phyloP scores from a whole-genome alignment of 352 stramenopile species.

The Phytophthora melonis region DNA sequence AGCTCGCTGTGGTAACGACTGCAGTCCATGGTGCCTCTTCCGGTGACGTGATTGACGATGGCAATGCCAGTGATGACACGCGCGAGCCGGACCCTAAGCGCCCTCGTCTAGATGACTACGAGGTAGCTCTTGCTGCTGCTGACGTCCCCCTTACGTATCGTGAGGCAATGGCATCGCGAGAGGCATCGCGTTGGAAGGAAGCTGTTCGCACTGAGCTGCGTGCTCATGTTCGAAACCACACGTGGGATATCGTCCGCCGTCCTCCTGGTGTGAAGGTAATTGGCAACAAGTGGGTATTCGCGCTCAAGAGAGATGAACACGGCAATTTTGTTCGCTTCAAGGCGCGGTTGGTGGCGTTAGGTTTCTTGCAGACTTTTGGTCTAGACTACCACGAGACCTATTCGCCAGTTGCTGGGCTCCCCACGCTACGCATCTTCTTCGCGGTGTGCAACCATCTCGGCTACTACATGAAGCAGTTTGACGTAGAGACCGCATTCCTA shows the following conservation, averaged over 20 bases:
- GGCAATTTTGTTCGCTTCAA: slow-evolving; percentile 39
- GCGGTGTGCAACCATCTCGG: too few species aligned
- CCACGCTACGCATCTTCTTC: too few species aligned
- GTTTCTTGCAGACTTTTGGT: slow-evolving; percentile 30
- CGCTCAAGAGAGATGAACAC: slow-evolving; percentile 20
- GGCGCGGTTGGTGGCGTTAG: slow-evolving; percentile 29
- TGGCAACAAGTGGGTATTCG: slow-evolving; percentile 26
- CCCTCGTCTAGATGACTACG: slow-evolving; percentile 7
- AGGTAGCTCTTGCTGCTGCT: background rate
- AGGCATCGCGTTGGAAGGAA: slow-evolving; percentile 9
- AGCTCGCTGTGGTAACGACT: background rate
- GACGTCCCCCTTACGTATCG: slow-evolving; percentile 6
- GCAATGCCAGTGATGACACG: too few species aligned
- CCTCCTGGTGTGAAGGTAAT: slow-evolving; percentile 8
- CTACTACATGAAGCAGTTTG: too few species aligned
- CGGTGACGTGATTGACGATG: too few species aligned
- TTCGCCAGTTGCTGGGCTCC: too few species aligned
- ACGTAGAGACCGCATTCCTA: too few species aligned
- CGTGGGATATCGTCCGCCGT: slow-evolving; percentile 22
- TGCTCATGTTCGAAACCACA: slow-evolving; percentile 18
- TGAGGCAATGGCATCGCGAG: slow-evolving; percentile 8
- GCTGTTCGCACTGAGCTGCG: slow-evolving; percentile 8
- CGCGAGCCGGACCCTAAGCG: slow-evolving; percentile 8
- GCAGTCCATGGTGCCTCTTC: too few species aligned
- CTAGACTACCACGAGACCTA: slow-evolving; percentile 20